Base-by-base conservation (phyloP, 192 early-diverging fungal genomes). In the Jimgerdemannia flammicorona region DNA sequence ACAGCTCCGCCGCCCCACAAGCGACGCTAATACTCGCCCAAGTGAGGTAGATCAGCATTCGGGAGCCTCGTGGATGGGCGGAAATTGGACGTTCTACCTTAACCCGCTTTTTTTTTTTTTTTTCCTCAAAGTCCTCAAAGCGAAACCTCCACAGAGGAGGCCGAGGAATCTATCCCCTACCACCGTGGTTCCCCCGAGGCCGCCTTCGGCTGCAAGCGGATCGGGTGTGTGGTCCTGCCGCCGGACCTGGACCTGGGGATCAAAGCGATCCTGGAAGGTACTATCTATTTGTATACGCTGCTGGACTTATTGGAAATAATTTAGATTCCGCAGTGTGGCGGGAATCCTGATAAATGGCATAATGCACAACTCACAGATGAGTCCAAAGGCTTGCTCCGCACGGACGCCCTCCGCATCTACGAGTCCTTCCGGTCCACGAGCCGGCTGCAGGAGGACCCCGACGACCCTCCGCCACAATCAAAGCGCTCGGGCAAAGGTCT, bases 401-500 rank as follows among this genome's bases (percentile, higher is more conserved):
- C 76, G 8, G 88, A 89, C 70, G 86, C 88, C 0, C 65, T 85
- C 8, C 77, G 88, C 43, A 72, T 89, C 20, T 89, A 86, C 43
- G 82, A 84, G 4, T 86, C 88, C 3, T 70, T 87, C 43, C 72
- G 88, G 40, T 89, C 88, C 7, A 88, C 85, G 17, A 78, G 85
- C 9, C 72, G 80, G 40, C 43, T 84, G 41, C 78, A 77, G 74
- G 41, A 54, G 43, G 49, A 59, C 8, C 2, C 49, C 49, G 49
- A 59, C 6, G 49, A 59, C 8, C 49, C 49, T 14, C 8, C 14
- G 49, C 6, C 49, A 14, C 49, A 0, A 14, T 59, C 49, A 14
- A 59, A 59, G 14, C 49, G 49, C 6, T 59, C 14, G 14, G 49
- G 8, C 14, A 59, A 59, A 59, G 49, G 49, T 59, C 14, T 14